phyloP scores from a whole-genome alignment of 2,329 filamentous ascomycete species.

The Nemania diffusa region DNA sequence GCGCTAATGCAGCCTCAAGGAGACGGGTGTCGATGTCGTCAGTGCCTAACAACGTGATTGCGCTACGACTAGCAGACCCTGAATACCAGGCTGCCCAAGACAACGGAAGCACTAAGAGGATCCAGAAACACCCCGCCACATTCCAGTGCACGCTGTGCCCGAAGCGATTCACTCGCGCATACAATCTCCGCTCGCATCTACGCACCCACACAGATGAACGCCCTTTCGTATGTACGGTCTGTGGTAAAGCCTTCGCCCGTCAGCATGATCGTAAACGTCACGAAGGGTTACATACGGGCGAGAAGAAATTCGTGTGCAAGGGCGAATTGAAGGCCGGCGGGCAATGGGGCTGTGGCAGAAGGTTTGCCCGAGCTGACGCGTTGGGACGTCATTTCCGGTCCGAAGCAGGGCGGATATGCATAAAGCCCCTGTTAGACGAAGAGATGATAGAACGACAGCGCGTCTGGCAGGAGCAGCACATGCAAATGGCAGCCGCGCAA shows the following conservation, averaged over 20 bases:
- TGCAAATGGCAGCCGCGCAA: constrained; percentile 65
- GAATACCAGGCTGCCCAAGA: constrained; percentile 77
- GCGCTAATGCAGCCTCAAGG: constrained; percentile 56
- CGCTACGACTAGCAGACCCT: constrained; percentile 90
- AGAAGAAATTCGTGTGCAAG: constrained; percentile 98
- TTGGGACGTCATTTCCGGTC: constrained; percentile 94
- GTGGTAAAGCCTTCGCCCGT: constrained; percentile 94
- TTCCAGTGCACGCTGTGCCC: constrained; percentile 95
- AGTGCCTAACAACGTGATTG: constrained; percentile 74
- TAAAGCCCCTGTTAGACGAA: constrained; percentile 96
- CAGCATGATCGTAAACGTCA: constrained; percentile 98
- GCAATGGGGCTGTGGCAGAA: constrained; percentile 91
- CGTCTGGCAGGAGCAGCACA: constrained; percentile 76
- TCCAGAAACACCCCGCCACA: constrained; percentile 96
- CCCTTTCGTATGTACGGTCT: constrained; percentile 96
- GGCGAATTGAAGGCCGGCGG: constrained; percentile 85
- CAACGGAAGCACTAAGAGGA: constrained; percentile 76
- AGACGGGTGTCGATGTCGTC: constrained; percentile 72
- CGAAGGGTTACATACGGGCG: constrained; percentile 93
- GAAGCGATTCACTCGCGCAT: constrained; percentile 95
- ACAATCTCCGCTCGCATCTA: constrained; percentile 94
- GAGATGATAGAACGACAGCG: constrained; percentile 86
- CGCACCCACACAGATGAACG: constrained; percentile 97
- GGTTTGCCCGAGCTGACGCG: constrained; percentile 95
- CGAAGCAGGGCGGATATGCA: constrained; percentile 94